A percentile compares a stretch with the other conserved stretches of the same genome.
Evolutionary conservation across 768 basidiomycete species (phyloP).

Genomic region (Tricholoma saponaceum): DNA sequence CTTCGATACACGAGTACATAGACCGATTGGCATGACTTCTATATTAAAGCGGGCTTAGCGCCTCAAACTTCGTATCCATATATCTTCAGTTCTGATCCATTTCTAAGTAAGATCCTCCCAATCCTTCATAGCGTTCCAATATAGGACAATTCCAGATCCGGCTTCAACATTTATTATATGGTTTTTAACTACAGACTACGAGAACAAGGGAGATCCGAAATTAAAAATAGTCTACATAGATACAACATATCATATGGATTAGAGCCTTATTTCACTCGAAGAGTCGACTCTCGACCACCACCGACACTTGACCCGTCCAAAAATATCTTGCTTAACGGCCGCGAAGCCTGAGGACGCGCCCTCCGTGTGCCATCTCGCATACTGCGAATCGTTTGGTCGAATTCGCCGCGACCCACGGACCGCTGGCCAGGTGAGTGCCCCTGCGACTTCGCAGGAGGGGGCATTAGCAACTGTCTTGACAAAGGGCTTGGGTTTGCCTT

Average conservation of each 20-base stretch:
- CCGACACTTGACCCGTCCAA: slow-evolving; percentile 51
- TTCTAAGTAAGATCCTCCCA: too few relatives aligned
- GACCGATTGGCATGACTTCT: too few relatives aligned
- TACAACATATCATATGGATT: background rate
- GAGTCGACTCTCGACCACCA: slow-evolving; percentile 26
- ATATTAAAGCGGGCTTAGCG: too few relatives aligned
- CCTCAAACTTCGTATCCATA: too few relatives aligned
- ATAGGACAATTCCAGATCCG: too few relatives aligned
- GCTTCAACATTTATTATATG: too few relatives aligned
- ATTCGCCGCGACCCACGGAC: slow-evolving; percentile 70
- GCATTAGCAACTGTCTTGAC: slow-evolving; percentile 24
- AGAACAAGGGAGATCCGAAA: background rate
- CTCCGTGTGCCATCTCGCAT: slow-evolving; percentile 65
- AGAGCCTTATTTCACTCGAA: slow-evolving; percentile 16
- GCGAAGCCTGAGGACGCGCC: slow-evolving; percentile 31
- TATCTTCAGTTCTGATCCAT: too few relatives aligned
- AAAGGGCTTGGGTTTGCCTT: slow-evolving; percentile 13
- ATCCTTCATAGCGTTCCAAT: too few relatives aligned
- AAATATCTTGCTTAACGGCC: slow-evolving; percentile 78
- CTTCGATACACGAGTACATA: too few relatives aligned
- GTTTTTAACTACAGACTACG: too few relatives aligned
- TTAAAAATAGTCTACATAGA: background rate
- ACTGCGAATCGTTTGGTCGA: slow-evolving; percentile 83
- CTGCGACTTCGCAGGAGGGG: slow-evolving; percentile 32
- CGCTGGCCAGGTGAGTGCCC: slow-evolving; percentile 37